Percentiles rank a stretch among this genome's conserved stretches.
Evolutionary conservation across 306 rosid species (phyloP).

Genomic region (Vigna mungo): DNA sequence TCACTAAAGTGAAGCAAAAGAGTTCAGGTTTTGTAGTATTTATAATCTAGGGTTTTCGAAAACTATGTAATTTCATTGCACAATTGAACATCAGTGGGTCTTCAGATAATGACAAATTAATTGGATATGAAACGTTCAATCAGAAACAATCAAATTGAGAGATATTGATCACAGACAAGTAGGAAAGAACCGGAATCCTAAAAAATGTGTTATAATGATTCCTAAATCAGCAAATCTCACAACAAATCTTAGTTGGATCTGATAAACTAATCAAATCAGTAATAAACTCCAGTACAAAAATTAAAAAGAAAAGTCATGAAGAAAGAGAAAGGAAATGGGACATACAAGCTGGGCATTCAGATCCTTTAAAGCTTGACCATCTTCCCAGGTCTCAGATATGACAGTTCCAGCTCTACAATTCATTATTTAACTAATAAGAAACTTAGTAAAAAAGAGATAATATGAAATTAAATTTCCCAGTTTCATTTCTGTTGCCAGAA

Average conservation of each 20-base stretch:
- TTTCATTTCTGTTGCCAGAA: background rate
- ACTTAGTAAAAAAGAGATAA: slow-evolving; percentile 12
- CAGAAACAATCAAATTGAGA: background rate
- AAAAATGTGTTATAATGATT: background rate
- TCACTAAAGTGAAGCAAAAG: slow-evolving; percentile 22
- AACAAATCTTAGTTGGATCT: slow-evolving; percentile 11
- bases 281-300: slow-evolving; percentile 21
- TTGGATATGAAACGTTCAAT: background rate
- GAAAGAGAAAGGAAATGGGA: slow-evolving; percentile 37
- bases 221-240: slow-evolving; percentile 6
- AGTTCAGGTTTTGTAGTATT: slow-evolving; percentile 15
- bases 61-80: background rate
- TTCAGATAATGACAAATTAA: slow-evolving; percentile 32
- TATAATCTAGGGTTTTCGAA: slow-evolving; percentile 3
- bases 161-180: background rate
- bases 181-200: slow-evolving; percentile 11
- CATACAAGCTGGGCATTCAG: slow-evolving; percentile 91
- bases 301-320: slow-evolving; percentile 9
- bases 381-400: slow-evolving; percentile 99
- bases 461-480: background rate
- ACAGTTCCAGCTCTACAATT: slow-evolving; percentile 95
- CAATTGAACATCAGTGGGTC: slow-evolving; percentile 2
- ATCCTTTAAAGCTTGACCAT: slow-evolving; percentile 97
- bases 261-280: background rate
- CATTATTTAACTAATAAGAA: slow-evolving; percentile 42